Evolutionary conservation across 768 basidiomycete species (phyloP).

Genomic region (Fistulinella prunicolor): DNA sequence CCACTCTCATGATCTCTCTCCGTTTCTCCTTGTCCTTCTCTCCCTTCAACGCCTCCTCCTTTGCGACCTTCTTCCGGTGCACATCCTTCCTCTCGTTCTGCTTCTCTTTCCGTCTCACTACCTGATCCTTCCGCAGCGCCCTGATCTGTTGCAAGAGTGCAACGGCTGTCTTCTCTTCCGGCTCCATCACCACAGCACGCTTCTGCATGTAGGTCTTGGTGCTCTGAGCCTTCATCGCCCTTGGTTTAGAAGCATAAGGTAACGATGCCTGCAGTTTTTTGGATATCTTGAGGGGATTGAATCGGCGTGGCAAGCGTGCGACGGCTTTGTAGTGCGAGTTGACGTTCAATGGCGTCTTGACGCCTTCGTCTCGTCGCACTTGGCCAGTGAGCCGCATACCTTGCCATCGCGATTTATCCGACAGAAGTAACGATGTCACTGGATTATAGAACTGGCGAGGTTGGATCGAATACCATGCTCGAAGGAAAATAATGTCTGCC

Average conservation of each 20-base stretch:
- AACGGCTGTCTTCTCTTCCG: conserved; percentile 91
- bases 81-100: conserved; percentile 73
- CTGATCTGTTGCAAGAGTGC: conserved; percentile 92
- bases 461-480: conserved; percentile 95
- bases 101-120: conserved; percentile 75
- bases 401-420: conserved; percentile 78
- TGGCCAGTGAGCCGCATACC: conserved; percentile 97
- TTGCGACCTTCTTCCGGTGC: conserved; percentile 69
- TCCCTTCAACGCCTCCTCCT: conserved; percentile 55
- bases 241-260: conserved; percentile 92
- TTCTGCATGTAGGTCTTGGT: conserved; percentile 87
- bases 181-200: conserved; percentile 92
- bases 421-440: conserved; percentile 84
- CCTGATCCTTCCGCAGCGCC: conserved; percentile 87
- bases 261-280: conserved; percentile 87
- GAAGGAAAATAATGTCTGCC: conserved; percentile 88
- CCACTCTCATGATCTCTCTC: conserved; percentile 70
- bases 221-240: conserved; percentile 70
- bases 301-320: conserved; percentile 75
- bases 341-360: conserved; percentile 75
- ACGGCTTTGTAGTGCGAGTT: conserved; percentile 90
- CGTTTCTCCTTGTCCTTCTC: conserved; percentile 76
- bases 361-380: conserved; percentile 78
- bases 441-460: conserved; percentile 97
- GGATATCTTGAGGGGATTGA: conserved; percentile 87